Evolutionary conservation across 1,139 yeast species (phyloP), one percentile per base, ranked within the genome.

Genomic region (Zygosaccharomyces pseudobailii): DNA sequence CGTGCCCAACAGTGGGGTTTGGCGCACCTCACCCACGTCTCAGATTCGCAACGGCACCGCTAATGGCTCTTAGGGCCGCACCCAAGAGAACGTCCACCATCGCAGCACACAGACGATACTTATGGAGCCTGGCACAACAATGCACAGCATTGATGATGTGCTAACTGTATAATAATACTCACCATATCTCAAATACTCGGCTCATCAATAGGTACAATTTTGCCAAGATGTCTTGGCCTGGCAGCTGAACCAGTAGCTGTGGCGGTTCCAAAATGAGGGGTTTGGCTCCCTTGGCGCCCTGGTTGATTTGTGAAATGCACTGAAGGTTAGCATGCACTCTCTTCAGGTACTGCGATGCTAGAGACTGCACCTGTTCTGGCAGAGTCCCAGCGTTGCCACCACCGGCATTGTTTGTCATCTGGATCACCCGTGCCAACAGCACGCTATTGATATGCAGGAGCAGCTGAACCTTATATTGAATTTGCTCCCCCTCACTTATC

Each of bases 281-380:
- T 43, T 58, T 62, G 5, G 61, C 57, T 24, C 48, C 48, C 9
- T 40, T 40, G n/a, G 51, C 41, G 31, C 67, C 68, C 44, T 63
- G 67, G 50, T 65, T 64, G 28, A 65, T 55, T 48, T 60, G 66
- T 9, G 68, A 63, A 20, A 65, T 62, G 47, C 68, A 63, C 41
- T 65, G 68, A 42, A 65, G 47, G 46, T 65, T 65, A 9, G 68
- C 61, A 52, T 65, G 68, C 5, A 65, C 64, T 30, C 68, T 47
- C 45, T 61, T 61, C 46, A 63, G 47, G 48, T 58, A 56, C 45
- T 64, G 67, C 4, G 65, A 50, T 5, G 59, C 50, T 22, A 55
- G 34, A 17, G 44, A 37, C 44, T 59, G 61, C 17, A 51, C 45
- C 13, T 47, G 49, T 32, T 55, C 59, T 10, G 52, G 50, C n/a